phyloP scores from a whole-genome alignment of 148 eudicot genomes.

The Persicaria maculosa region DNA sequence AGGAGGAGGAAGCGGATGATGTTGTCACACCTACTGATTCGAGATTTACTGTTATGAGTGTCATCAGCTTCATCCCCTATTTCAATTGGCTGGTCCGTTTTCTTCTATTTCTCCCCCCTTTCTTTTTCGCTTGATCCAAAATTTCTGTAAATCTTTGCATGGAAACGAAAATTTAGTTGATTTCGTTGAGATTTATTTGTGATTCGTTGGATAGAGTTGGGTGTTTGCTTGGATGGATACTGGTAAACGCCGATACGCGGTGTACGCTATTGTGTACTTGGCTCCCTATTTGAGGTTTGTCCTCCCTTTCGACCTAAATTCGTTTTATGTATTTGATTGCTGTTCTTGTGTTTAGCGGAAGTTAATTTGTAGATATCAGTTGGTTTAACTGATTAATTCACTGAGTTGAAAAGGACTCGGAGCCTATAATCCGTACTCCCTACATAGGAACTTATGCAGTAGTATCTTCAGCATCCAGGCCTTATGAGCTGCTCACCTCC shows the following conservation, averaged over 20 bases:
- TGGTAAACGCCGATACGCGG: slow-evolving; percentile 64
- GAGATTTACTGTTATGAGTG: slow-evolving; percentile 73
- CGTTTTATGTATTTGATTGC: not conserved
- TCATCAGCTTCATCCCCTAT: slow-evolving; percentile 86
- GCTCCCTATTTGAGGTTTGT: slow-evolving; percentile 83
- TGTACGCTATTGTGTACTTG: slow-evolving; percentile 80
- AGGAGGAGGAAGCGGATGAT: slow-evolving; percentile 27
- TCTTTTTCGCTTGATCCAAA: not conserved
- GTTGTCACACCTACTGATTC: slow-evolving; percentile 56
- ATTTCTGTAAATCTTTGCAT: not conserved
- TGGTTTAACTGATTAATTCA: not conserved
- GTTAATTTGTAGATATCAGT: not conserved
- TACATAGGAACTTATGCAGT: too few species aligned
- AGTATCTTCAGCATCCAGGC: too few species aligned
- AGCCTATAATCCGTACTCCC: too few species aligned
- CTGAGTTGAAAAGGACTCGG: not conserved
- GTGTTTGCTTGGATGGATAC: slow-evolving; percentile 91
- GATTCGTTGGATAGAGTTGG: slow-evolving; percentile 55
- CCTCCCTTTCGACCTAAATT: not conserved
- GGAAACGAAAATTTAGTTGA: not conserved
- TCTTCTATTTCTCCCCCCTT: too few species aligned
- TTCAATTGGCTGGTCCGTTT: slow-evolving; percentile 91
- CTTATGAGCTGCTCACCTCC: too few species aligned
- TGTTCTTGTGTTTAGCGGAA: not conserved
- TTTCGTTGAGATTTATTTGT: not conserved